A percentile compares a stretch with the other conserved stretches of the same genome.
These are phyloP conservation scores for Tolypocladium guangdongense DNA, from an alignment of 2,329 filamentous ascomycete species.

Conservation along the genomic window DNA sequence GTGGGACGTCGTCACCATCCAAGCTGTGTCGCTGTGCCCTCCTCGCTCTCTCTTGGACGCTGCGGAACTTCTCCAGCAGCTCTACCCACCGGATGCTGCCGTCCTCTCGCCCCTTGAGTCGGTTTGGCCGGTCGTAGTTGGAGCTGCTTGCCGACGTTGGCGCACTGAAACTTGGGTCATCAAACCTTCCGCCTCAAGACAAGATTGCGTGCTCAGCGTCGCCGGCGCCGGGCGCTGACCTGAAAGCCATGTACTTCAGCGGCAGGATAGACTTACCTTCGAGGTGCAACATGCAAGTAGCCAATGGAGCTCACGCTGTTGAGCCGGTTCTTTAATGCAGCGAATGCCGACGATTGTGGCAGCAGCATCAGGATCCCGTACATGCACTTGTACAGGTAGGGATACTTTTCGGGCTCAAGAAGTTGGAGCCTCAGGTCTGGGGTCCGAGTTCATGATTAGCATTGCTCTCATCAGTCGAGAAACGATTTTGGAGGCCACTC, in stretches of 20 bases:
- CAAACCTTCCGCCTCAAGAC: background rate
- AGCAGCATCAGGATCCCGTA: conserved; percentile 96
- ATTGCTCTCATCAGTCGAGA: background rate
- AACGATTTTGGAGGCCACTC: conserved; percentile 20
- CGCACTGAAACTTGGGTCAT: conserved; percentile 20
- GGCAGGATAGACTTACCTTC: conserved; percentile 49
- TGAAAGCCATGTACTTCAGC: background rate
- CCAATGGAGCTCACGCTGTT: conserved; percentile 97
- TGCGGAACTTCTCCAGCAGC: conserved; percentile 86
- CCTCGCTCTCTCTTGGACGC: conserved; percentile 77
- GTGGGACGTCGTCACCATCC: conserved; percentile 36
- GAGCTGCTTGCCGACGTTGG: conserved; percentile 38
- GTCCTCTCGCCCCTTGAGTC: conserved; percentile 75
- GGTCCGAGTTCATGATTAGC: background rate
- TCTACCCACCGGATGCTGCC: conserved; percentile 83
- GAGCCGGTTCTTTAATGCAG: conserved; percentile 87
- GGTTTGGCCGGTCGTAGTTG: conserved; percentile 61
- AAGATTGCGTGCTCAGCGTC: background rate
- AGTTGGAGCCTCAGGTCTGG: conserved; percentile 86
- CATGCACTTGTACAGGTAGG: conserved; percentile 92
- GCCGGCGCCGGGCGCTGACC: background rate
- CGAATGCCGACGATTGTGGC: conserved; percentile 96
- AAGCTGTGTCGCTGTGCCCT: conserved; percentile 51
- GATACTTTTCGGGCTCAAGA: conserved; percentile 88
- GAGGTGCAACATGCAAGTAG: conserved; percentile 72